Base-by-base conservation (phyloP, 2,329 filamentous ascomycete species). In the Pseudogymnoascus destructans region DNA sequence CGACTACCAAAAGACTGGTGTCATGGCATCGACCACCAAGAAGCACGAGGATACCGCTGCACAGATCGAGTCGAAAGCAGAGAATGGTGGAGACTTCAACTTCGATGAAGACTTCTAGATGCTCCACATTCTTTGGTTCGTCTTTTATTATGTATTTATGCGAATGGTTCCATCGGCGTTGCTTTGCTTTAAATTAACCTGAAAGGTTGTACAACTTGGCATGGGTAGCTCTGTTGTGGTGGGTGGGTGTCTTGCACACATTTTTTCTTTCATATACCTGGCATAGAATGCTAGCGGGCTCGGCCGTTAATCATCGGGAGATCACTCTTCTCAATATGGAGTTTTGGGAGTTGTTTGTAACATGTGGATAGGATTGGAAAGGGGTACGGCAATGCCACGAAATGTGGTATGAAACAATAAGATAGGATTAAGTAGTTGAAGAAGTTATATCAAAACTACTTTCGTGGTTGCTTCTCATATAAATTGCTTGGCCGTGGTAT, bases 1-100 rank as follows among this genome's bases (percentile, higher is more conserved):
- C 72, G 93, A 98, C 70, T 98, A 98, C 82, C 93, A 98, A 77
- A 98, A 98, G 82, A 91, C 93, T 35, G 93, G 93, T 78, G 92
- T 98, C 73, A 95, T 98, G 89, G 86, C 86, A 69, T 91, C 87
- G 76, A 87, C 85, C 67, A 90, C 90, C 78, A 86, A 87, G 74
- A 85, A 86, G 72, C 72, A 73, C 63, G 75, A 79, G 17, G 72
- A 77, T 8, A 72, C 71, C 5, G 66, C 69, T 17, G 64, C 72
- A 52, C 73, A 75, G 58, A 70, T 75, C 9, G 74, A 82, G 61
- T 71, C 76, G 62, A 75, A 79, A 72, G 73, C 72, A 63, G 77
- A 79, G 68, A 82, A 82, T 63, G 80, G 79, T 35, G 87, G 89
- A 63, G 89, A 92, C 76, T 95, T 98, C 76, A 79, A 75, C 72